phyloP scores from a whole-genome alignment of 176 grass and related monocot species.

The Raddia distichophylla region DNA sequence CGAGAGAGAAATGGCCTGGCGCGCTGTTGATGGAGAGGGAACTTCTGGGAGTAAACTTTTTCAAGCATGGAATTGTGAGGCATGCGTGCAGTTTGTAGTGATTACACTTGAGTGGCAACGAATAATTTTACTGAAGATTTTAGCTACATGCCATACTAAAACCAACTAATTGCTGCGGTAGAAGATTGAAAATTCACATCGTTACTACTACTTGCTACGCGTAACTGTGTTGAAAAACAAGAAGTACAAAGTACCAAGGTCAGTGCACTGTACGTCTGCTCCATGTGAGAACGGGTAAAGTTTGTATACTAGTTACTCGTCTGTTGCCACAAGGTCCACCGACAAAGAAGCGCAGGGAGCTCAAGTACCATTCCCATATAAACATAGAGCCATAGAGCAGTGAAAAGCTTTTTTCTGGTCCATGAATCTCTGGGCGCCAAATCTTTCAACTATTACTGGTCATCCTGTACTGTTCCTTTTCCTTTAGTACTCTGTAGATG shows the following conservation, averaged over 20 bases:
- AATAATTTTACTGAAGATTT: neutral
- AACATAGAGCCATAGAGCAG: neutral
- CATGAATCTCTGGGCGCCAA: neutral
- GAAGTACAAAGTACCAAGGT: neutral
- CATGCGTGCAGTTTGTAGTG: neutral
- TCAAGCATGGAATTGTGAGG: neutral
- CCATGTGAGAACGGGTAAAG: neutral
- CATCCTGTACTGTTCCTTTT: conserved; percentile 3
- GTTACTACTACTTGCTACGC: neutral
- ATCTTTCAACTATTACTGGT: neutral
- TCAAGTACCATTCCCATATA: neutral
- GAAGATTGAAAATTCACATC: neutral
- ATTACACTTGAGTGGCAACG: neutral
- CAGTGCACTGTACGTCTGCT: neutral
- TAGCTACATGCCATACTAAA: neutral
- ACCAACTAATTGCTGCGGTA: neutral
- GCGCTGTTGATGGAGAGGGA: neutral
- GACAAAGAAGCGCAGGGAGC: neutral
- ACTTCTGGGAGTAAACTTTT: neutral
- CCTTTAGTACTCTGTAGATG: neutral
- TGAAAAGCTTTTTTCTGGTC: neutral
- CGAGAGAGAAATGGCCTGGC: neutral
- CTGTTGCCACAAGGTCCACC: conserved; percentile 15
- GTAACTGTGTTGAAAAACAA: neutral
- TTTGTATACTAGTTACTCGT: neutral